Evolutionary conservation across 495 filamentous ascomycete genomes (phyloP).

Genomic region (Podospora australis): DNA sequence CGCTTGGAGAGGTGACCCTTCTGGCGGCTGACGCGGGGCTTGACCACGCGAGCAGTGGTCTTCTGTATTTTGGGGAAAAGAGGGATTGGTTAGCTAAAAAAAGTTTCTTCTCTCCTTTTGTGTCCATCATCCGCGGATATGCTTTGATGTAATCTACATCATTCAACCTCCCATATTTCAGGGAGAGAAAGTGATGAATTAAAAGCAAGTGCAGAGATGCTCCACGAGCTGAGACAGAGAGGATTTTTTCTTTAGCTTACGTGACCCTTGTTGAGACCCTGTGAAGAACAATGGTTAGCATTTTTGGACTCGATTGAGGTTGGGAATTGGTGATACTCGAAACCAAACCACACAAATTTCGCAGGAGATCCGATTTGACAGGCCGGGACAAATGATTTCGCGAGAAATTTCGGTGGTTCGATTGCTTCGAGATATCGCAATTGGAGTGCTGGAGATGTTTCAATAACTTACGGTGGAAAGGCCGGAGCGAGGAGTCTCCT

Average conservation of each 20-base stretch:
- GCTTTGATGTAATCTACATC: slow-evolving; percentile 18
- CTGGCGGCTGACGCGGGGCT: slow-evolving; percentile 81
- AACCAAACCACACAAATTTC: neutral
- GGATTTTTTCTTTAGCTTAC: slow-evolving; percentile 50
- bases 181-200: too few species aligned
- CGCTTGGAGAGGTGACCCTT: slow-evolving; percentile 92
- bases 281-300: slow-evolving; percentile 13
- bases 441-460: too few species aligned
- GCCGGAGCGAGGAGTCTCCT: slow-evolving; percentile 19
- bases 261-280: slow-evolving; percentile 82
- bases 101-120: too few species aligned
- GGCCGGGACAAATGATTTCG: too few species aligned
- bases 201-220: slow-evolving; percentile 48
- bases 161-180: slow-evolving; percentile 17
- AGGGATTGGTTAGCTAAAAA: slow-evolving; percentile 36
- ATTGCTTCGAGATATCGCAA: too few species aligned
- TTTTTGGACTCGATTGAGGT: neutral
- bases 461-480: slow-evolving; percentile 16
- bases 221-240: slow-evolving; percentile 42
- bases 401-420: too few species aligned
- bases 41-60: slow-evolving; percentile 81
- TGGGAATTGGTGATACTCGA: neutral
- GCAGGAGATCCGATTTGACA: too few species aligned
- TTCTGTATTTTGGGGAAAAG: slow-evolving; percentile 53
- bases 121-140: slow-evolving; percentile 20